Conservation (phyloP, 371 early-diverging fungal species). For the Capillidium heterosporum region DNA sequence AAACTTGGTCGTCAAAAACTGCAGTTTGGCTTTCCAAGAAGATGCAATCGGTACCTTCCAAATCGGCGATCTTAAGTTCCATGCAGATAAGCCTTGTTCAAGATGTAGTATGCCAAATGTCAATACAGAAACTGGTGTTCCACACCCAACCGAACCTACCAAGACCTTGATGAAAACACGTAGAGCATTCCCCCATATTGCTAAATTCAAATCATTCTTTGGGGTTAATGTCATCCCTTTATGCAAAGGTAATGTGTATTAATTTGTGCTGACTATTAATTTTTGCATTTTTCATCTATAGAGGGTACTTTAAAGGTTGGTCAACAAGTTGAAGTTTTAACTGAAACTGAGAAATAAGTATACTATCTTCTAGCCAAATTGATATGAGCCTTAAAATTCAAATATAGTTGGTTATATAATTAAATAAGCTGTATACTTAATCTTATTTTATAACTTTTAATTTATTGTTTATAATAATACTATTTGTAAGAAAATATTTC, state of each 20-base stretch:
- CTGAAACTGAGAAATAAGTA: too few species aligned
- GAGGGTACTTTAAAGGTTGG: too few species aligned
- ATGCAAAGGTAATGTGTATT: neutral
- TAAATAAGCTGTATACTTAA: too few species aligned
- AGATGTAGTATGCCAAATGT: slow-evolving; percentile 15
- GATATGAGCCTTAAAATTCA: too few species aligned
- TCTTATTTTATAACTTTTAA: too few species aligned
- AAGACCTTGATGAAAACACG: slow-evolving; percentile 16
- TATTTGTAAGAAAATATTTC: too few species aligned
- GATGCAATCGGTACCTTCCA: slow-evolving; percentile 17
- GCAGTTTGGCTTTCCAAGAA: slow-evolving; percentile 17
- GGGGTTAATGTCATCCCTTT: slow-evolving; percentile 15
- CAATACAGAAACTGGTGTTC: slow-evolving; percentile 18
- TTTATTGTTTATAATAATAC: too few species aligned
- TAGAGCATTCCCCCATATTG: slow-evolving; percentile 6
- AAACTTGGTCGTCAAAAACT: slow-evolving; percentile 18
- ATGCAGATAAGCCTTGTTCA: slow-evolving; percentile 1
- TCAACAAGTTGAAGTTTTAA: too few species aligned
- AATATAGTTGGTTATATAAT: too few species aligned
- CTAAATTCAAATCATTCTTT: slow-evolving; percentile 15
- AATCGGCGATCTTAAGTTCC: slow-evolving; percentile 6
- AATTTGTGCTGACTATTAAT: neutral
- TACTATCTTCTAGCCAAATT: too few species aligned
- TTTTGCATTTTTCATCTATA: too few species aligned
- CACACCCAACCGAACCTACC: slow-evolving; percentile 17